Evolutionary conservation across 495 filamentous ascomycete species (phyloP).

Genomic region (Neurospora sp.): DNA sequence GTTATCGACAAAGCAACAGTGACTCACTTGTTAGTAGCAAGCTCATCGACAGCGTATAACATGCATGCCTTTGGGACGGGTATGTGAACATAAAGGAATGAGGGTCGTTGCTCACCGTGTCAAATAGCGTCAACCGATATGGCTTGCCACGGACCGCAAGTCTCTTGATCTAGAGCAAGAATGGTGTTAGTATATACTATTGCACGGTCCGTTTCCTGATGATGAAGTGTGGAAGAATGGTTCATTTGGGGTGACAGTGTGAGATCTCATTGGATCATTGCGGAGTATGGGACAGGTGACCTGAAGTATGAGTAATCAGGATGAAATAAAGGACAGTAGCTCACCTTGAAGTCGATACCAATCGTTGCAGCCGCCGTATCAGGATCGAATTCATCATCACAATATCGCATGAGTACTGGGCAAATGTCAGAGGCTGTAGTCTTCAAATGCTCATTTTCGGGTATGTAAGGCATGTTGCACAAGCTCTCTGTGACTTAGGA

Average conservation of each 20-base stretch:
- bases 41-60: background rate
- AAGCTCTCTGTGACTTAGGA: background rate
- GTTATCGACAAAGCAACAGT: background rate
- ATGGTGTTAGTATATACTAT: background rate
- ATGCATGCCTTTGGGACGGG: background rate
- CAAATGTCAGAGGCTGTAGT: background rate
- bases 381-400: conserved; percentile 51
- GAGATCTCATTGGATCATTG: background rate
- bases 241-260: background rate
- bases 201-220: background rate
- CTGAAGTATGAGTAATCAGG: background rate
- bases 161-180: conserved; percentile 29
- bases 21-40: background rate
- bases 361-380: conserved; percentile 49
- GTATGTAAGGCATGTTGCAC: background rate
- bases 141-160: conserved; percentile 41
- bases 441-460: background rate
- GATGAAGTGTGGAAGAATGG: background rate
- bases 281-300: background rate
- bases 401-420: conserved; percentile 29
- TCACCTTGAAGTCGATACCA: conserved; percentile 52
- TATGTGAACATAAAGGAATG: background rate
- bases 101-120: conserved; percentile 35
- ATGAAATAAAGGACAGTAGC: background rate
- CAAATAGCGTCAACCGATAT: conserved; percentile 48